These are phyloP conservation scores for Alternaria solani DNA, from an alignment of 2,329 filamentous ascomycete species.

Conservation along the genomic window DNA sequence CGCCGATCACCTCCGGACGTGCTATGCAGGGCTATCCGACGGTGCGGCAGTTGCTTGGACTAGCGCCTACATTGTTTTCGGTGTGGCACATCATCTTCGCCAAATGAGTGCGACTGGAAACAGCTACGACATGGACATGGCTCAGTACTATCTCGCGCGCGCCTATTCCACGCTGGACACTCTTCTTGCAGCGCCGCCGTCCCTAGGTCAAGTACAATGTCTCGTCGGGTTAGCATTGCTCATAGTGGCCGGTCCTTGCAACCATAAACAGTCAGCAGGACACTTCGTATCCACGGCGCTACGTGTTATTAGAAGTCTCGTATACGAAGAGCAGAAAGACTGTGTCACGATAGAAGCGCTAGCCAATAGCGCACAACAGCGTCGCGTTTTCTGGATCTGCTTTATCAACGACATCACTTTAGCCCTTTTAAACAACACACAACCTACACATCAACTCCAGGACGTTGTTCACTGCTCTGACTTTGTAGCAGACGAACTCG, in stretches of 20 bases:
- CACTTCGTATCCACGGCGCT: slow-evolving; percentile 36
- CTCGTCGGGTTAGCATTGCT: slow-evolving; percentile 31
- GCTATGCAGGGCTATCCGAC: slow-evolving; percentile 32
- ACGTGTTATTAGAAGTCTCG: slow-evolving; percentile 31
- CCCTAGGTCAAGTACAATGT: slow-evolving; percentile 34
- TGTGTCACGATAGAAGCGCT: neutral
- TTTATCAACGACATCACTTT: slow-evolving; percentile 31
- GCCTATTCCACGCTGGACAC: slow-evolving; percentile 22
- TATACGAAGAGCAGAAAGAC: slow-evolving; percentile 24
- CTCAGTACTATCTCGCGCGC: slow-evolving; percentile 31
- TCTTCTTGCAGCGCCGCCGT: slow-evolving; percentile 28
- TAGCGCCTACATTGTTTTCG: slow-evolving; percentile 34
- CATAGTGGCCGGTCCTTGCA: slow-evolving; percentile 21
- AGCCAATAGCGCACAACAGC: slow-evolving; percentile 29
- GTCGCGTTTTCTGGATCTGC: slow-evolving; percentile 36
- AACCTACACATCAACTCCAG: slow-evolving; percentile 28
- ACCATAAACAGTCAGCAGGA: slow-evolving; percentile 9
- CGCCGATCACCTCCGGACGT: slow-evolving; percentile 34
- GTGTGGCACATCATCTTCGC: slow-evolving; percentile 35
- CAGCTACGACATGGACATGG: slow-evolving; percentile 28
- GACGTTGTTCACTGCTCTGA: slow-evolving; percentile 25
- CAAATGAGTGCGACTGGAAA: slow-evolving; percentile 33
- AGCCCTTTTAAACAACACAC: slow-evolving; percentile 26
- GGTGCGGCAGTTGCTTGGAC: slow-evolving; percentile 35
- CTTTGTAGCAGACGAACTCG: slow-evolving; percentile 20